Evolutionary conservation across 768 basidiomycete species (phyloP).

Genomic region (Xerocomellus intermedius): DNA sequence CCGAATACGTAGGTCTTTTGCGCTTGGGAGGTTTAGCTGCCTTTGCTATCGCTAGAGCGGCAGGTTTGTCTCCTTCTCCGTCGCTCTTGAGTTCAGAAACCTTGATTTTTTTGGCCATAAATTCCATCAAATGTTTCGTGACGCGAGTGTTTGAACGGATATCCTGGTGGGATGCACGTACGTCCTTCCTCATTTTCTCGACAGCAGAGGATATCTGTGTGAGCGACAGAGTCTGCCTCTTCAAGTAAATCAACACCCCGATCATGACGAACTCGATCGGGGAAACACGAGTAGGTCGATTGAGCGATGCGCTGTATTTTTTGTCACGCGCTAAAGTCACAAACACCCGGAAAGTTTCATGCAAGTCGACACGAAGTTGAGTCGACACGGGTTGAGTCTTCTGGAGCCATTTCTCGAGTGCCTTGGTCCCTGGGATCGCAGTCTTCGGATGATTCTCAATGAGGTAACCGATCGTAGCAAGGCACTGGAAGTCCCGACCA

Average conservation of each 20-base stretch:
- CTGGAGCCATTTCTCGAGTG: slow-evolving; percentile 40
- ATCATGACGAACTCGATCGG: slow-evolving; percentile 48
- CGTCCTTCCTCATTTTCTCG: slow-evolving; percentile 37
- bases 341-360: slow-evolving; percentile 36
- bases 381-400: slow-evolving; percentile 25
- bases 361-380: slow-evolving; percentile 27
- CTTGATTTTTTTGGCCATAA: slow-evolving; percentile 32
- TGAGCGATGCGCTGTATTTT: slow-evolving; percentile 32
- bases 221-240: slow-evolving; percentile 33
- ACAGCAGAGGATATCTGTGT: slow-evolving; percentile 45
- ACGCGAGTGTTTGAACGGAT: slow-evolving; percentile 41
- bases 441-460: slow-evolving; percentile 33
- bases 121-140: slow-evolving; percentile 33
- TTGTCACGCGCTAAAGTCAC: slow-evolving; percentile 34
- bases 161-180: slow-evolving; percentile 39
- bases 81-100: slow-evolving; percentile 33
- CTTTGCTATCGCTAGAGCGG: slow-evolving; percentile 14
- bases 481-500: slow-evolving; percentile 46
- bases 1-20: slow-evolving; percentile 25
- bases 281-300: slow-evolving; percentile 36
- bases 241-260: slow-evolving; percentile 39
- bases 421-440: slow-evolving; percentile 23
- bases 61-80: slow-evolving; percentile 33
- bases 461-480: slow-evolving; percentile 37
- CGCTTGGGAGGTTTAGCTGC: slow-evolving; percentile 21